phyloP scores from a whole-genome alignment of 192 early-diverging fungal species.

The Bifiguratus adelaidae region DNA sequence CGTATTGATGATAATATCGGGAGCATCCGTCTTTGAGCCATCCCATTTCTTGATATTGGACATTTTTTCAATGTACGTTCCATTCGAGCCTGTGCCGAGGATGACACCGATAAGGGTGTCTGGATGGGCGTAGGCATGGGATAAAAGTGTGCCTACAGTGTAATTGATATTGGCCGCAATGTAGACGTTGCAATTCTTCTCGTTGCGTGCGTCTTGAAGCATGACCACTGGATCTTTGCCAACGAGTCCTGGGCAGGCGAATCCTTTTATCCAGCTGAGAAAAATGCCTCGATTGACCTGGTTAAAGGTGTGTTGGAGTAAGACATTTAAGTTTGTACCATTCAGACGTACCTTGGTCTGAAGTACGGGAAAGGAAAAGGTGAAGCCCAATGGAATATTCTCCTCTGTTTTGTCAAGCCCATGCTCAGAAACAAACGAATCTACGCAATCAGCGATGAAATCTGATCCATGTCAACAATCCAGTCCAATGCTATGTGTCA shows the following conservation, averaged over 20 bases:
- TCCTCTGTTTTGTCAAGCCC: slow-evolving; percentile 11
- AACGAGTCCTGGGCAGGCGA: slow-evolving; percentile 61
- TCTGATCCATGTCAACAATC: slow-evolving; percentile 24
- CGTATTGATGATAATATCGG: slow-evolving; percentile 89
- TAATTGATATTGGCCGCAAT: slow-evolving; percentile 93
- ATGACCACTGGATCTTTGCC: slow-evolving; percentile 77
- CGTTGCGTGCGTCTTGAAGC: slow-evolving; percentile 69
- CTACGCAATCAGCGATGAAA: slow-evolving; percentile 85
- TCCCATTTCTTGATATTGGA: slow-evolving; percentile 64
- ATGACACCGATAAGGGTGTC: slow-evolving; percentile 82
- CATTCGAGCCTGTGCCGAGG: slow-evolving; percentile 93
- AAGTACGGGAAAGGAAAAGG: slow-evolving; percentile 93
- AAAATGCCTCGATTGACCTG: slow-evolving; percentile 54
- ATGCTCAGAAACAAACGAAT: slow-evolving; percentile 50
- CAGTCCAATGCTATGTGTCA: not conserved
- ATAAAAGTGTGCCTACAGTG: slow-evolving; percentile 88
- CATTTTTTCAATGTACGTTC: slow-evolving; percentile 85
- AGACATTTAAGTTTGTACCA: not conserved
- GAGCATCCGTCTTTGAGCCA: slow-evolving; percentile 24
- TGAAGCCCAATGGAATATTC: slow-evolving; percentile 64
- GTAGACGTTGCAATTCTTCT: slow-evolving; percentile 63
- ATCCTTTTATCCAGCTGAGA: slow-evolving; percentile 85
- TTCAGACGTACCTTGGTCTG: slow-evolving; percentile 45
- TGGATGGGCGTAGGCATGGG: slow-evolving; percentile 77
- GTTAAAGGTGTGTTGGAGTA: not conserved